Conservation (phyloP, 2,329 filamentous ascomycete species). For the Paecilomyces dactylethromorphus region DNA sequence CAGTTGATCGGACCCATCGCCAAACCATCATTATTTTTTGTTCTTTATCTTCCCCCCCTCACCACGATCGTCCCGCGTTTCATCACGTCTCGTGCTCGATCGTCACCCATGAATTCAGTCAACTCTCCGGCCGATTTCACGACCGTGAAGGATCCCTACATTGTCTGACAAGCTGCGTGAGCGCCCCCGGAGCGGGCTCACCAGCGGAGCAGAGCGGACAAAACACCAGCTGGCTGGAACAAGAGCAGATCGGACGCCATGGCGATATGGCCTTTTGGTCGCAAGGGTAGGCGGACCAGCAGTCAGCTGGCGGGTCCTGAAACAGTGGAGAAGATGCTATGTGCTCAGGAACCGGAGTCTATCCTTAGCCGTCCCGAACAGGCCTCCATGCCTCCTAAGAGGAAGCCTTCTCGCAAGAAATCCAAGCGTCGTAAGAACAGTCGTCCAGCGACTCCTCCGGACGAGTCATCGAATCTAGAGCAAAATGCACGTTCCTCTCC, state of each 20-base stretch:
- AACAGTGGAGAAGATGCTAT: constrained; percentile 26
- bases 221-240: not conserved
- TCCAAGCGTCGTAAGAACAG: constrained; percentile 29
- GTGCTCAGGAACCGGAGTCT: constrained; percentile 24
- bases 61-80: not conserved
- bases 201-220: not conserved
- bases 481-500: constrained; percentile 7
- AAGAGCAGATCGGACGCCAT: constrained; percentile 39
- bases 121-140: not conserved
- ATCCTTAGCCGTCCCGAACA: constrained; percentile 1
- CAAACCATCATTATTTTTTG: not conserved
- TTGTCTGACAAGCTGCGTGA: constrained; percentile 1
- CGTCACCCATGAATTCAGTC: constrained; percentile 1
- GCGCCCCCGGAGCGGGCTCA: not conserved
- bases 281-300: constrained; percentile 62
- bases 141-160: not conserved
- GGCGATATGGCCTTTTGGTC: constrained; percentile 79
- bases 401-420: constrained; percentile 26
- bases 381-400: constrained; percentile 13
- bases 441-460: constrained; percentile 17
- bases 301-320: constrained; percentile 50
- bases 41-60: not conserved
- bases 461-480: constrained; percentile 11
- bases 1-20: not conserved
- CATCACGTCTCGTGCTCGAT: not conserved